Percentiles rank a stretch among this genome's conserved stretches.
Evolutionary conservation across 1,284 basidiomycete species (phyloP).

Genomic region (Cutaneotrichosporon sp.): DNA sequence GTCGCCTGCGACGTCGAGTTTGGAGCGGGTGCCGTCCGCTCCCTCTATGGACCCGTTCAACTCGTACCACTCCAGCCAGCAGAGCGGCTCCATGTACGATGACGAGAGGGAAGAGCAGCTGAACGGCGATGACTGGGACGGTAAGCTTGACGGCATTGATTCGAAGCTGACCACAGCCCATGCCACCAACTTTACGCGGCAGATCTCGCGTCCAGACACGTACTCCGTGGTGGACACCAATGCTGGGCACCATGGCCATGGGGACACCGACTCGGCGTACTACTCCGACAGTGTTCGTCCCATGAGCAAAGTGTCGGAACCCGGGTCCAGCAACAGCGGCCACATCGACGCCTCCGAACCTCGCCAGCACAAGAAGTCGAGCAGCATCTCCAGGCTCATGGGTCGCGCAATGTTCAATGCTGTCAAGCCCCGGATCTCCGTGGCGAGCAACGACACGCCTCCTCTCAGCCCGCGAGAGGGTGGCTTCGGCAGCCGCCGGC

Average conservation of each 20-base stretch:
- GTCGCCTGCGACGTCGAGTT: not conserved
- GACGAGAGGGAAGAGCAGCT: not conserved
- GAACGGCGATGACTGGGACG: not conserved
- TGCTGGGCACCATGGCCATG: not conserved
- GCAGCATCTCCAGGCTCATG: conserved; percentile 39
- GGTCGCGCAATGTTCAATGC: conserved; percentile 30
- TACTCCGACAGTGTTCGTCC: not conserved
- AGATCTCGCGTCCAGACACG: not conserved
- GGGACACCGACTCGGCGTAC: not conserved
- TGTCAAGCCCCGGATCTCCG: not conserved
- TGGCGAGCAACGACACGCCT: not conserved
- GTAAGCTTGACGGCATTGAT: too few species aligned
- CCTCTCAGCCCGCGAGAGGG: conserved; percentile 3
- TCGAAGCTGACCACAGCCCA: not conserved
- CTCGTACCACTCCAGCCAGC: conserved; percentile 4
- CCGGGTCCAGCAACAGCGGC: not conserved
- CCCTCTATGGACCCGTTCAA: not conserved
- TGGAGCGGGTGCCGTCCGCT: not conserved
- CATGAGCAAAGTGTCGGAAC: conserved; percentile 4
- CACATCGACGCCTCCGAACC: conserved; percentile 23
- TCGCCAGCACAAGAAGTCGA: conserved; percentile 38
- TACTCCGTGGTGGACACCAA: not conserved
- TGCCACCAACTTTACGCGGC: not conserved
- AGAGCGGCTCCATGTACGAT: not conserved
- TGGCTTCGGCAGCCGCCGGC: not conserved